Evolutionary conservation across 805 yeast genomes (phyloP), one percentile per base, ranked within the genome.

Genomic region (Kuraishia molischiana): DNA sequence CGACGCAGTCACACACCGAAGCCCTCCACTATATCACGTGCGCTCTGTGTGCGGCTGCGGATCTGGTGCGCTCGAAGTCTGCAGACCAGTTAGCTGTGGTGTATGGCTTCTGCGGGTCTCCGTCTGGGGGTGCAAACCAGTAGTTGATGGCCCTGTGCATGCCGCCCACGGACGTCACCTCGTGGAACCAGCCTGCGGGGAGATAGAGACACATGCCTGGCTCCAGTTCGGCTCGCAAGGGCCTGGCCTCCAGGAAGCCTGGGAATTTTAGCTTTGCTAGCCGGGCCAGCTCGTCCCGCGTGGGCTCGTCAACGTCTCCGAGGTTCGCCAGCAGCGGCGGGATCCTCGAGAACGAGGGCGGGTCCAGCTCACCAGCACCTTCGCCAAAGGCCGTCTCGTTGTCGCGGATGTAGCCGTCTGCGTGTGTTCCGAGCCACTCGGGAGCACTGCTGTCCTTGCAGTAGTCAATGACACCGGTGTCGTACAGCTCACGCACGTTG

Each of bases 181-280:
- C 90, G 52, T 82, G 90, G 49, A 82, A 82, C 89, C 89, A 82
- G 3, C 90, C 87, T 1, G 83, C 71, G 1, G 90, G 90, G 19
- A 82, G 52, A 50, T 72, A 82, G 18, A 82, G 53, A 78, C 79
- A 74, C 35, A 80, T 76, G 0, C 86, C 86, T 0, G 79, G 77
- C 21, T 66, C 50, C 20, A 82, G 45, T 50, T 68, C 61, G 2
- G 76, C 75, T 14, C 66, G 60, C 13, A 67, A 49, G 34, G 64
- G 62, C 15, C 61, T 54, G 2, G 74, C 60, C 1, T 56, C 42
- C 30, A 65, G 49, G 36, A 78, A 62, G 1, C 65, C 62, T 0
- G 83, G 82, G 55, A 70, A 80, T 22, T 62, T 52, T 4, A 44
- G 38, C n/a, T 59, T 44, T 1, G 73, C 68, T 34, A 65, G 54